phyloP scores from a whole-genome alignment of 352 stramenopile genomes.

The Globisporangium carolinianum region DNA sequence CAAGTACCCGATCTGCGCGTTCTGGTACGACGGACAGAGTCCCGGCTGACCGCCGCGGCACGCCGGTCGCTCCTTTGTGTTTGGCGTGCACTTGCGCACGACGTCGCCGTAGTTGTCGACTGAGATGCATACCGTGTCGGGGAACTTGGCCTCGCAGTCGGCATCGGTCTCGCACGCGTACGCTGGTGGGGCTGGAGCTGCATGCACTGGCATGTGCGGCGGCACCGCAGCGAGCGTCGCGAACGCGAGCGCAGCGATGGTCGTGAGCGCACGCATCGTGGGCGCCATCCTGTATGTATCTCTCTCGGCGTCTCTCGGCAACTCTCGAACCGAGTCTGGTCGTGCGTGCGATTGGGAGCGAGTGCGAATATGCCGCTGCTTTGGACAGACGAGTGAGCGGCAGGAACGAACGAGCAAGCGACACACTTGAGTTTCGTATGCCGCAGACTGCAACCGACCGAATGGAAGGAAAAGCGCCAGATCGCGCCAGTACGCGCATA shows the following conservation, averaged over 20 bases:
- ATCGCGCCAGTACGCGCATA: too few relatives aligned
- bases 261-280: neutral
- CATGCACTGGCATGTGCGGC: neutral
- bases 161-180: slow-evolving; percentile 64
- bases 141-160: slow-evolving; percentile 63
- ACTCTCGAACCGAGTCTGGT: too few relatives aligned
- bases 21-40: slow-evolving; percentile 26
- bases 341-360: too few relatives aligned
- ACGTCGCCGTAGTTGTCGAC: slow-evolving; percentile 72
- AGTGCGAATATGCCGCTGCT: too few relatives aligned
- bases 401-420: too few relatives aligned
- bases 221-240: neutral
- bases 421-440: too few relatives aligned
- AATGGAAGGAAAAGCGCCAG: too few relatives aligned
- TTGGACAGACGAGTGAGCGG: too few relatives aligned
- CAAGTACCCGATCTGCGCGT: slow-evolving; percentile 55
- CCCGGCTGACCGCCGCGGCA: slow-evolving; percentile 63
- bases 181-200: neutral
- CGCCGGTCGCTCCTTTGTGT: slow-evolving; percentile 65
- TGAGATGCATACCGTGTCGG: slow-evolving; percentile 65
- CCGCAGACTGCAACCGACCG: too few relatives aligned
- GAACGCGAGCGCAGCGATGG: neutral
- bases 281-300: neutral
- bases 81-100: slow-evolving; percentile 77
- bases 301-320: neutral